Evolutionary conservation across 257 asterid species (phyloP), one percentile per base, ranked within the genome.

Genomic region (Nicotiana noctiflora): DNA sequence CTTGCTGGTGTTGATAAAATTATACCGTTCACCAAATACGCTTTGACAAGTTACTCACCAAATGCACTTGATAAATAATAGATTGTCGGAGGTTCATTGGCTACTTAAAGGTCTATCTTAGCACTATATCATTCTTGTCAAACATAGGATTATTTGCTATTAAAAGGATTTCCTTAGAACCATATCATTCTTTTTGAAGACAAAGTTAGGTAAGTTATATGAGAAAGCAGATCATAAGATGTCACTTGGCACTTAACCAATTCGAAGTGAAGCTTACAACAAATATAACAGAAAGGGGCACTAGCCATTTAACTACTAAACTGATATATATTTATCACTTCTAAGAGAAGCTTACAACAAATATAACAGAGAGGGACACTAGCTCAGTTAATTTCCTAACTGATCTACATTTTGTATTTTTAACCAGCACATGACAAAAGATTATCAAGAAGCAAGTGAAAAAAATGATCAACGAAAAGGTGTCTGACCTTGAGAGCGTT

Each of bases 401-500:
- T 44, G 76, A 67, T 52, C 21, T 10, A 62, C 7, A 14, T 6
- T 64, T 46, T 23, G 12, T 14, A 46, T 65, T 65, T 51, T 65
- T 21, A 31, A 31, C 49, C 49, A 65, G 51, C 74, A 64, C 23
- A 8, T 65, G 23, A 21, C 21, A 59, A 46, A 44, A 72, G 77
- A 72, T 18, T 46, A 23, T 46, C 59, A 46, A 72, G 78, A 72
- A 46, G 78, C 78, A 46, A 49, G 61, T 74, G 59, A 23, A 74
- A 14, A 23, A 79, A 79, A 82, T 32, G 46, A 51, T 57, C 31
- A 81, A 53, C 66, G 51, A 57, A 57, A 81, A 57, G 18, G 3
- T 68, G 40, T 44, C 88, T 86, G 80, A 96, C 98, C 98, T 96
- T 93, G 82, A 90, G 89, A 82, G 83, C 77, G 61, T 96, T 83